phyloP scores from a whole-genome alignment of 106 monocot genomes.

The Acorus gramineus region DNA sequence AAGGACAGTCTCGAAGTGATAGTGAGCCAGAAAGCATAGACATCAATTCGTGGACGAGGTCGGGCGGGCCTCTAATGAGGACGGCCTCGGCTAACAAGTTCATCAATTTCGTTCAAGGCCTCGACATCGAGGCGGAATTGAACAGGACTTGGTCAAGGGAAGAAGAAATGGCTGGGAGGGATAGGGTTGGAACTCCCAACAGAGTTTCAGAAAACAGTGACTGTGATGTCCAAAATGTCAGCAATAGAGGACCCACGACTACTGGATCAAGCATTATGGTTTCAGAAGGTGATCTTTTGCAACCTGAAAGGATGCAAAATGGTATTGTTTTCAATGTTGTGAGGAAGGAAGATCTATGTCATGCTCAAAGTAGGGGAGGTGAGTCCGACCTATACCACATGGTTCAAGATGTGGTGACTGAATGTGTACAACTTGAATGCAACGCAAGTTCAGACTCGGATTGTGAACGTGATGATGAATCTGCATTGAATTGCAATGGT shows the following conservation, averaged over 20 bases:
- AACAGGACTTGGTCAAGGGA: background rate
- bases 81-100: conserved; percentile 2
- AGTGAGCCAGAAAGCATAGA: too few relatives aligned
- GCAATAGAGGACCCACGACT: background rate
- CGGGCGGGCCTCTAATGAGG: background rate
- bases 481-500: too few relatives aligned
- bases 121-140: background rate
- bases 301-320: conserved; percentile 2
- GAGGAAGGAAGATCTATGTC: conserved; percentile 3
- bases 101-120: background rate
- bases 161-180: background rate
- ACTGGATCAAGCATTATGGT: conserved; percentile 4
- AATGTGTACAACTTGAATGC: too few relatives aligned
- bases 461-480: too few relatives aligned
- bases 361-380: too few relatives aligned
- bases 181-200: background rate
- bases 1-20: background rate
- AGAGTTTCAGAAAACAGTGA: background rate
- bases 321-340: conserved; percentile 13
- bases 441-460: too few relatives aligned
- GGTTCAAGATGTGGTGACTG: too few relatives aligned
- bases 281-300: conserved; percentile 11
- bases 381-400: too few relatives aligned
- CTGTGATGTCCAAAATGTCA: background rate
- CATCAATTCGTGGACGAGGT: background rate